phyloP scores from a whole-genome alignment of 352 stramenopile genomes.

The Globisporangium barbulae region DNA sequence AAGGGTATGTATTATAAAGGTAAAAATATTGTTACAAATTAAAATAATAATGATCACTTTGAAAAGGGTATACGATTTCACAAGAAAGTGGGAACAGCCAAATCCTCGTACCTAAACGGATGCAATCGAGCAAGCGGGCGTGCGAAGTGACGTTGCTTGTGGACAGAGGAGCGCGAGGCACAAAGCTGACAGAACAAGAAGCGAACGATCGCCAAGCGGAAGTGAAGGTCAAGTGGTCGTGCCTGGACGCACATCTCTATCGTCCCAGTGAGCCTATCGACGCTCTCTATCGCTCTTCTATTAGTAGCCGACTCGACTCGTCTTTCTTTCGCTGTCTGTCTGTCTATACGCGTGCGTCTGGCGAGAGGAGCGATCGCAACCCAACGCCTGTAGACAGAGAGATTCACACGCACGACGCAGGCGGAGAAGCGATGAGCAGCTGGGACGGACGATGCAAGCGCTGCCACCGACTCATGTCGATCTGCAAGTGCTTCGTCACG shows the following conservation, averaged over 20 bases:
- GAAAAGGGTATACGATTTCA: neutral
- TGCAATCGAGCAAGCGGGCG: conserved; percentile 11
- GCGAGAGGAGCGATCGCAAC: neutral
- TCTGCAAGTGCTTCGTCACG: conserved; percentile 17
- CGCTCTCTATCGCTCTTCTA: neutral
- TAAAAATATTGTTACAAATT: too few species aligned
- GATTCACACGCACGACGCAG: neutral
- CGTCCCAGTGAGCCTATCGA: neutral
- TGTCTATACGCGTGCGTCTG: neutral
- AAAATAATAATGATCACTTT: neutral
- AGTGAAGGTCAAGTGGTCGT: neutral
- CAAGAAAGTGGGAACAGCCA: neutral
- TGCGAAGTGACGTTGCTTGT: conserved; percentile 12
- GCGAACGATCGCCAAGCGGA: neutral
- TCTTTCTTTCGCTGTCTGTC: neutral
- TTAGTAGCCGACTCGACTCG: conserved; percentile 2
- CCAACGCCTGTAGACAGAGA: too few species aligned
- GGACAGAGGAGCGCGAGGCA: neutral
- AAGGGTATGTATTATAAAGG: neutral
- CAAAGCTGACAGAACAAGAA: neutral
- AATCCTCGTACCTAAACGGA: neutral
- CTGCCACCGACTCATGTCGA: conserved; percentile 21
- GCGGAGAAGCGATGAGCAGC: conserved; percentile 6
- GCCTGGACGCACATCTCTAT: neutral
- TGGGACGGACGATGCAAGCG: conserved; percentile 21